phyloP scores from a whole-genome alignment of 2,329 filamentous ascomycete genomes.

The Trichoderma breve region DNA sequence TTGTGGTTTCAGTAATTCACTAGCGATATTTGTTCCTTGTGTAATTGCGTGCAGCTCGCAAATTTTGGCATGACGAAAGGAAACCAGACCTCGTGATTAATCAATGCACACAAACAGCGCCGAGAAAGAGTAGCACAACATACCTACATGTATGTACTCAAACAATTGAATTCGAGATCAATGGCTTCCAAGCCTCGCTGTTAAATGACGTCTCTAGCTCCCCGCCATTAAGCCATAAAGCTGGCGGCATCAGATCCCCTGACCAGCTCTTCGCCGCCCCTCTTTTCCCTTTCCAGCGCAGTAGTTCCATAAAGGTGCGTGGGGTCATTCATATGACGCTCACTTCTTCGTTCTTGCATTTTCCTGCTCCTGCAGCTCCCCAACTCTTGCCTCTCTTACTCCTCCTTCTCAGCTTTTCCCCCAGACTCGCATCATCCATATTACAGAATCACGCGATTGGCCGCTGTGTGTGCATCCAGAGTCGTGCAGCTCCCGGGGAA shows the following conservation, averaged over 20 bases:
- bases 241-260: background rate
- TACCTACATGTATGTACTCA: background rate
- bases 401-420: background rate
- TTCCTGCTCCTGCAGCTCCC: constrained; percentile 7
- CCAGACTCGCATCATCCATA: background rate
- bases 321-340: constrained; percentile 2
- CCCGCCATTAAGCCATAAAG: background rate
- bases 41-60: background rate
- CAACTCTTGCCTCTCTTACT: background rate
- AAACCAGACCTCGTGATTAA: background rate
- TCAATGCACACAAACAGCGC: background rate
- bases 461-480: background rate
- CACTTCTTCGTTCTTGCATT: background rate
- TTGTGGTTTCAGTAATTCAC: background rate
- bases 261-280: background rate
- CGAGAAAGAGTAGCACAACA: background rate
- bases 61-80: background rate
- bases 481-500: background rate
- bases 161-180: background rate
- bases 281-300: constrained; percentile 1
- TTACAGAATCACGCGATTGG: background rate
- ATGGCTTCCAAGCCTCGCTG: background rate
- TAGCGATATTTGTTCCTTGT: background rate
- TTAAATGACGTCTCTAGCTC: background rate
- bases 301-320: background rate